phyloP scores from a whole-genome alignment of 768 basidiomycete species.

The Leccinum truebloodii region DNA sequence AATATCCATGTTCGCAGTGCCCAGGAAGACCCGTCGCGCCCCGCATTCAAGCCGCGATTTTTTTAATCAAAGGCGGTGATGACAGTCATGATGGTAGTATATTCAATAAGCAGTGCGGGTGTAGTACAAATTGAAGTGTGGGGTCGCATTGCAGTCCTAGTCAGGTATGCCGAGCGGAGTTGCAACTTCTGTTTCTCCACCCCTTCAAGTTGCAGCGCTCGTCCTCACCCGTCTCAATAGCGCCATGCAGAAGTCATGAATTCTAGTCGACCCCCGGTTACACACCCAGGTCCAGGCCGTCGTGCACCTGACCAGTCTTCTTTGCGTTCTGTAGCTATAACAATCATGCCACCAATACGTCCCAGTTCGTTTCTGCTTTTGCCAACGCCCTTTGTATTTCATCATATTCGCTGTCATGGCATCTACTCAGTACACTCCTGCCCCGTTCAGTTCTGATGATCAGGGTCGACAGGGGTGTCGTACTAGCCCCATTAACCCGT shows the following conservation, averaged over 20 bases:
- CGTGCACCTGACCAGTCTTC: too few relatives aligned
- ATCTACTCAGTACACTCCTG: background rate
- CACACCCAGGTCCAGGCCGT: too few relatives aligned
- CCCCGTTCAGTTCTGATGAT: background rate
- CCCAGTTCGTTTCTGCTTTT: background rate
- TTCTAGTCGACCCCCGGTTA: too few relatives aligned
- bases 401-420: background rate
- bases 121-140: background rate
- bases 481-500: background rate
- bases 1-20: background rate
- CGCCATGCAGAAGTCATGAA: too few relatives aligned
- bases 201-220: too few relatives aligned
- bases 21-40: background rate
- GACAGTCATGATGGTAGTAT: background rate
- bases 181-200: background rate
- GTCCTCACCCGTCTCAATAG: too few relatives aligned
- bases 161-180: background rate
- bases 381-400: background rate
- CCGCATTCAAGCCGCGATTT: background rate
- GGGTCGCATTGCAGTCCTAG: too few relatives aligned
- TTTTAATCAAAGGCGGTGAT: background rate
- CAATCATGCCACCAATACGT: background rate
- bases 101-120: background rate
- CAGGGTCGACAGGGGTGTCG: background rate
- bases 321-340: background rate